Base-by-base conservation (phyloP, 768 basidiomycete species). In the Coprinellus aureogranulatus region DNA sequence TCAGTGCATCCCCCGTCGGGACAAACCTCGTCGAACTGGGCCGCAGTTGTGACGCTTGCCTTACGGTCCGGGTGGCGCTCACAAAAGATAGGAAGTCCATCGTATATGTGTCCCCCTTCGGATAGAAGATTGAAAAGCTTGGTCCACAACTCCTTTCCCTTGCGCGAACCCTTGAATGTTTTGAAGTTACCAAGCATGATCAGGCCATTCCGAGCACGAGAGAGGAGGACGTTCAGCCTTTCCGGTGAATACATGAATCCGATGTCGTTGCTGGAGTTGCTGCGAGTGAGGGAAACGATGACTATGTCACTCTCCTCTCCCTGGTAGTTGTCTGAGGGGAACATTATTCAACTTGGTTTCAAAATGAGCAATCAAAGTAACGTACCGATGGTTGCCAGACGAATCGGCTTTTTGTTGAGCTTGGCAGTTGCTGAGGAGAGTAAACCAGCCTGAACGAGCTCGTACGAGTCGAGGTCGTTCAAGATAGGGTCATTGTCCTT, bases 251-350 rank as follows among this genome's bases (percentile, higher is more conserved):
- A 80, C 87, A 90, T 88, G 70, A 90, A 89, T 0, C 88, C 87
- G 23, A 89, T 89, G 55, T 84, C 80, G 49, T 77, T 64, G 0
- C 68, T 56, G 0, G 70, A 4, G 57, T 90, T 88, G 60, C 86
- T 87, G 48, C 88, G 69, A 0, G 84, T 86, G 30, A 90, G 67
- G 11, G 80, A 83, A 4, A 77, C 75, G 31, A 90, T 70, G 25
- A 90, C 84, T 48, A 90, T 84, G 49, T 89, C 81, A 31, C 84
- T 83, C 67, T 89, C 87, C 65, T 89, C 88, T 2, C 88, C 88
- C 64, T 89, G 88, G 59, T 88, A 90, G 62, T 89, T 90, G 62
- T 89, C 88, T 88, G 46, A 22, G 18, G 20, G 3, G n/a, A 31
- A 4, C 34, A 20, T 9, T 3, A 40, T 39, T 44, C 3, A 39